phyloP scores from a whole-genome alignment of 768 basidiomycete genomes.

The Boletellus ananas region DNA sequence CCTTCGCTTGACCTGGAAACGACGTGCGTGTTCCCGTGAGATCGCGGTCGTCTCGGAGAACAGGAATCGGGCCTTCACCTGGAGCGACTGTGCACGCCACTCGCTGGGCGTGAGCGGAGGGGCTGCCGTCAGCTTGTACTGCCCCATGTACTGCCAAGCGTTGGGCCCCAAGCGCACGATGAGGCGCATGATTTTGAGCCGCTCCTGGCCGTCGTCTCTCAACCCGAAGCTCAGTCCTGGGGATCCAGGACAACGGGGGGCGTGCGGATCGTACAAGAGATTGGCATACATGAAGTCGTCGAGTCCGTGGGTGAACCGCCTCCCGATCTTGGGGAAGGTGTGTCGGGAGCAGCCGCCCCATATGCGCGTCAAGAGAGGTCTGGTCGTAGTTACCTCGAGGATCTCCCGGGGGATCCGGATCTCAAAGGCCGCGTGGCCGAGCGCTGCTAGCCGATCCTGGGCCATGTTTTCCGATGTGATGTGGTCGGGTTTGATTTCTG shows the following conservation, averaged over 20 bases:
- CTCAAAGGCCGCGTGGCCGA: slow-evolving; percentile 8
- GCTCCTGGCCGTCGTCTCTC: slow-evolving; percentile 2
- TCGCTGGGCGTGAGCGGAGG: slow-evolving; percentile 3
- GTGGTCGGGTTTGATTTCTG: slow-evolving; percentile 4
- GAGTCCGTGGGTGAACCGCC: slow-evolving; percentile 8
- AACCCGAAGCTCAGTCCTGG: slow-evolving; percentile 11
- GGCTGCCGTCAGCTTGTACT: slow-evolving; percentile 12
- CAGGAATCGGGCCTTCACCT: neutral
- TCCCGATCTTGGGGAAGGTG: slow-evolving; percentile 6
- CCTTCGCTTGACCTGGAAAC: slow-evolving; percentile 10
- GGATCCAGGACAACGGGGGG: slow-evolving; percentile 12
- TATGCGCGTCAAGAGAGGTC: neutral
- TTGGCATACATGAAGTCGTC: slow-evolving; percentile 14
- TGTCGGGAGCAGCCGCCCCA: slow-evolving; percentile 9
- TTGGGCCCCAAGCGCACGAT: slow-evolving; percentile 9
- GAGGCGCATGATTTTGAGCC: slow-evolving; percentile 11
- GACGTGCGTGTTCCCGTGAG: neutral
- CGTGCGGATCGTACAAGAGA: slow-evolving; percentile 7
- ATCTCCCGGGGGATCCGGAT: slow-evolving; percentile 5
- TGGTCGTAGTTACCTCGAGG: slow-evolving; percentile 5
- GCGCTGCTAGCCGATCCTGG: slow-evolving; percentile 2
- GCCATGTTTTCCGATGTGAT: slow-evolving; percentile 1
- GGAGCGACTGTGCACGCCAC: slow-evolving; percentile 3
- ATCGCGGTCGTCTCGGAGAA: neutral
- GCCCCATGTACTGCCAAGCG: slow-evolving; percentile 11